phyloP scores from a whole-genome alignment of 78 protist genomes.

The Parvularia atlantis region DNA sequence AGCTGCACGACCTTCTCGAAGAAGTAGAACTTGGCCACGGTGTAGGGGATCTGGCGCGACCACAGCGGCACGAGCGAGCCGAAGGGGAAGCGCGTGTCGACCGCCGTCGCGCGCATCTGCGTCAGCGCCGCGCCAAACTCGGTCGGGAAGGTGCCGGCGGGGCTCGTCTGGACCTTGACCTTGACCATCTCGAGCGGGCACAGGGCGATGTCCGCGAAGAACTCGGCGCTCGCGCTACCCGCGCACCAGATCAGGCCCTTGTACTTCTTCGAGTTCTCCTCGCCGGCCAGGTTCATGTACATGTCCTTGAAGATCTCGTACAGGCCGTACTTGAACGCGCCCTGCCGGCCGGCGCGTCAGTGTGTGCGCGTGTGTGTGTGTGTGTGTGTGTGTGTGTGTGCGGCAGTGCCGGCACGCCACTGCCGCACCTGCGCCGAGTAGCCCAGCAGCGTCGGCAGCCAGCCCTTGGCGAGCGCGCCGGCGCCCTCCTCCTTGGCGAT shows the following conservation, averaged over 20 bases:
- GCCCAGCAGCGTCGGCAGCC: slow-evolving; percentile 63
- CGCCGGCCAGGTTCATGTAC: slow-evolving; percentile 35
- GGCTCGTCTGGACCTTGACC: slow-evolving; percentile 31
- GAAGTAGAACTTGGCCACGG: slow-evolving; percentile 46
- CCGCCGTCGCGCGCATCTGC: background rate
- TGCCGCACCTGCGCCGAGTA: slow-evolving; percentile 45
- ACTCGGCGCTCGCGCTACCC: slow-evolving; percentile 61
- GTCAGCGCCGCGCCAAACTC: background rate
- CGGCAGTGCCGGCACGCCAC: no score
- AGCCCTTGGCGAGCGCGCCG: slow-evolving; percentile 42
- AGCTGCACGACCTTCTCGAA: slow-evolving; percentile 32
- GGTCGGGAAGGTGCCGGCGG: slow-evolving; percentile 24
- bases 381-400: no score
- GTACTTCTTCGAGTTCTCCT: slow-evolving; percentile 47
- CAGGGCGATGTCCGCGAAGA: slow-evolving; percentile 68
- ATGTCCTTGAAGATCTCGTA: slow-evolving; percentile 71
- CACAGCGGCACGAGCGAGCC: slow-evolving; percentile 59
- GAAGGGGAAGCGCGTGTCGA: slow-evolving; percentile 28
- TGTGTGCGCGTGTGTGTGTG: no score
- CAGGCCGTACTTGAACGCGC: slow-evolving; percentile 70
- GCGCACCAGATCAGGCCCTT: slow-evolving; percentile 46
- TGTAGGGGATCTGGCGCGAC: slow-evolving; percentile 87
- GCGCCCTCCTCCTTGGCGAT: slow-evolving; percentile 54
- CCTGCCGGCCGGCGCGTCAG: no score
- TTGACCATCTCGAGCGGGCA: slow-evolving; percentile 61